Evolutionary conservation across 495 filamentous ascomycete genomes (phyloP), one percentile per base, ranked within the genome.

Genomic region (Daldinia loculata): DNA sequence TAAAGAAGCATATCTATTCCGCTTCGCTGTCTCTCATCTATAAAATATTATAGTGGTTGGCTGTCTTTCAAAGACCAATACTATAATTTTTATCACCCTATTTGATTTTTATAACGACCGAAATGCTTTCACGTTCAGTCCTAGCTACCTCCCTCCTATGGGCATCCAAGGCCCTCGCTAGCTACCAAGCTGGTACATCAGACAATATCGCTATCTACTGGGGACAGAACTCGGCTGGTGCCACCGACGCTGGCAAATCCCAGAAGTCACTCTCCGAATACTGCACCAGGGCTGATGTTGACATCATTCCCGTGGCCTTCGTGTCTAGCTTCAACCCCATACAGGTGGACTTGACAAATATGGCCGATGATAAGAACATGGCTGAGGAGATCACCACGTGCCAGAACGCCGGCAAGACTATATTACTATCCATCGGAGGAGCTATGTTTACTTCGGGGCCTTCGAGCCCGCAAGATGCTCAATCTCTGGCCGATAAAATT

Each of bases 161-260:
- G 70, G 61, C 45, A 6, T 53, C 57, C 7, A 29, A 6, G 2
- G 52, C 62, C 43, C 62, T 69, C 34, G 83, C 83, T 53, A 86
- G 83, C 52, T 86, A 89, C 66, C 76, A 85, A 69, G 59, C 82
- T 0, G 64, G 73, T 29, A 77, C 82, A 5, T 83, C 83, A 8
- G 84, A 82, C 58, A 91, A 91, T 63, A 77, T 91, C 67, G 89
- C 86, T 8, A 79, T 91, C 19, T 92, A 91, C 75, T 92, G 88
- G 82, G 78, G 78, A 1, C 78, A 80, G 61, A 76, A 76, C 55
- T 76, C 74, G 8, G 74, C 67, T 3, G 67, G 67, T 15, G 56
- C 36, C 1, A 2, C 53, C 1, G 38, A 61, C 29, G 43, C 61
- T 5, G 52, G 64, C 0, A 24, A 71, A 4, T 59, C 71, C 48